A percentile compares a stretch with the other conserved stretches of the same genome.
phyloP scores from a whole-genome alignment of 2,329 filamentous ascomycete genomes.

The Colletotrichum higginsianum region DNA sequence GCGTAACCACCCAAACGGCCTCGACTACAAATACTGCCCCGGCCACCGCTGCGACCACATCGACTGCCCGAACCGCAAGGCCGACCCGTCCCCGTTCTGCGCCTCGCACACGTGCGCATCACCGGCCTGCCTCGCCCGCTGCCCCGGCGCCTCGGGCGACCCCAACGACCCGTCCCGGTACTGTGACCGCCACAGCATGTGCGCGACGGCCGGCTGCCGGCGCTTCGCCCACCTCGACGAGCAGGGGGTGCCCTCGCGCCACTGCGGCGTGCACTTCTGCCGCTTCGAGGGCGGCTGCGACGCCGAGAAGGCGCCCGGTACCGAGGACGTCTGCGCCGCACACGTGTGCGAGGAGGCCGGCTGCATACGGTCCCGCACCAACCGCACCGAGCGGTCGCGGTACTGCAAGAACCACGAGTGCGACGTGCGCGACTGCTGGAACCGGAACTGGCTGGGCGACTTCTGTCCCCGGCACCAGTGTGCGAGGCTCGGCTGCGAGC shows the following conservation, averaged over 20 bases:
- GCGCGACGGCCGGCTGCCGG: conserved; percentile 44
- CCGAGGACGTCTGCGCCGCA: conserved; percentile 43
- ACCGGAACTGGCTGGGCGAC: conserved; percentile 43
- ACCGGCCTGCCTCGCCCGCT: conserved; percentile 46
- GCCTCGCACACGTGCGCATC: conserved; percentile 49
- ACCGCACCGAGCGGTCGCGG: conserved; percentile 14
- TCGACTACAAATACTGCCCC: conserved; percentile 47
- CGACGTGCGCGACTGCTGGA: conserved; percentile 44
- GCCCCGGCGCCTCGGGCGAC: conserved; percentile 41
- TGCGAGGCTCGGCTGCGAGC: conserved; percentile 47
- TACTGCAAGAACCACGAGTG: conserved; percentile 49
- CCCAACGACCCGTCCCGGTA: conserved; percentile 44
- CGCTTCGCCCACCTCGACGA: conserved; percentile 48
- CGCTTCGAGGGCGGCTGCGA: conserved; percentile 46
- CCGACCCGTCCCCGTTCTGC: conserved; percentile 44
- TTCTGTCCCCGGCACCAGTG: conserved; percentile 50
- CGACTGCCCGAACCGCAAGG: conserved; percentile 44
- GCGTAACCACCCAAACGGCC: conserved; percentile 41
- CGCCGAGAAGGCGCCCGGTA: conserved; percentile 41
- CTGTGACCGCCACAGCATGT: conserved; percentile 50
- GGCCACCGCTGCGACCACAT: conserved; percentile 49
- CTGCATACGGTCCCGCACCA: conserved; percentile 44
- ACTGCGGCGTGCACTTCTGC: conserved; percentile 51
- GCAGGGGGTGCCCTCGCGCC: conserved; percentile 45
- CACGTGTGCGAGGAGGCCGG: conserved; percentile 45